Base-by-base conservation (phyloP, 176 grass and related monocot species). In the Otatea glauca region DNA sequence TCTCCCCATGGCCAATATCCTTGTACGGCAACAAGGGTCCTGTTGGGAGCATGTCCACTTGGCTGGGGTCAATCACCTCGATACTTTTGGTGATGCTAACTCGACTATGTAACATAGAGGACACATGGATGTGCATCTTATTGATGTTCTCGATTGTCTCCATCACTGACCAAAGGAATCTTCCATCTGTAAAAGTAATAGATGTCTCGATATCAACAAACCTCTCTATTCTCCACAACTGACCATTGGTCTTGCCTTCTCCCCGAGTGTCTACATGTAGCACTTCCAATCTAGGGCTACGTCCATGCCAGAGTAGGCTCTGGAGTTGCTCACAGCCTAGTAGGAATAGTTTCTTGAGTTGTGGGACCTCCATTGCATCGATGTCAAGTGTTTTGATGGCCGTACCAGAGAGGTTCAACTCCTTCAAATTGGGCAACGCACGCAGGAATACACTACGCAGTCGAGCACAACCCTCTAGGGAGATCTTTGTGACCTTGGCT, bases 61-160 rank as follows among this genome's bases (percentile, higher is more conserved):
- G 35, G 5, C 39, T 41, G 39, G 39, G 39, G 7, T 6, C 39
- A 41, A 41, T 41, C 39, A 41, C 39, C 39, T 41, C 7, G 1
- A 41, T 41, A 41, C 39, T 41, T 41, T 41, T 41, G 39, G 6
- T 41, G 39, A 41, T 41, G 39, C 39, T 8, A 41, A 41, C 39
- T 41, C 7, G 39, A 7, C 39, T 1, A 41, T 41, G 39, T 7
- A 41, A 41, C 39, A 8, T 41, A 41, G 39, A 41, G 7, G 2
- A 41, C 39, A 41, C 0, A 41, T 41, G 39, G 39, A 41, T 41
- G 39, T 8, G 39, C 39, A 41, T 1, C 12, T 51, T 51, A 5
- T 51, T 16, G 14, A 51, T 3, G 0, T 51, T 4, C 0, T 15
- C 14, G 2, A 15, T 14, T 51, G 3, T 17, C 2, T 4, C 1